Evolutionary conservation across 225 moss, liverwort and hornwort genomes (phyloP).

Genomic region (Thuidium tamariscinum): DNA sequence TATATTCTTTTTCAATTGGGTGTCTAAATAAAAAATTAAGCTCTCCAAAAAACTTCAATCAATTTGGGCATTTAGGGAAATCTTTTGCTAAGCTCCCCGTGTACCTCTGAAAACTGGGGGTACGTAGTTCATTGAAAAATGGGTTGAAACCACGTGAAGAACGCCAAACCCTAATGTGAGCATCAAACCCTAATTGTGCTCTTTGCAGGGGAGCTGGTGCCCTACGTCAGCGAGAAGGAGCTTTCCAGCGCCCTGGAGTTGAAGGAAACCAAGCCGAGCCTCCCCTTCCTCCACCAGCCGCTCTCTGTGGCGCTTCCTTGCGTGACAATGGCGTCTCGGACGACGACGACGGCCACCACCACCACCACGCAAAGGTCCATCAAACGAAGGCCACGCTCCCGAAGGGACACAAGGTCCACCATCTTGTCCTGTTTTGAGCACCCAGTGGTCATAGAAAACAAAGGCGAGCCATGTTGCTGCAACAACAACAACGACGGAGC

Average conservation of each 20-base stretch:
- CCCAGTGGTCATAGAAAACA: background rate
- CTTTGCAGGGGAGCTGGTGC: background rate
- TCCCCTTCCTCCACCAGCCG: conserved; percentile 12
- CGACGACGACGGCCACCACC: conserved; percentile 13
- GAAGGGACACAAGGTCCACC: conserved; percentile 61
- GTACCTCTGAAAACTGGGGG: no score
- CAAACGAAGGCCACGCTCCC: conserved; percentile 85
- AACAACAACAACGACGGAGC: background rate
- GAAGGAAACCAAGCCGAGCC: conserved; percentile 4
- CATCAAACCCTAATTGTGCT: background rate
- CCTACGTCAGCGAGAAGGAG: conserved; percentile 3
- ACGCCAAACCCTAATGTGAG: no score
- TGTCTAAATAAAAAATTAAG: no score
- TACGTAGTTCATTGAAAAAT: no score
- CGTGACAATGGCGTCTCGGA: conserved; percentile 54
- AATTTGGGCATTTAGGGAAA: no score
- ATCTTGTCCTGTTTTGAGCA: conserved; percentile 64
- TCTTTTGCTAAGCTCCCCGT: no score
- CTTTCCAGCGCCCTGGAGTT: conserved; percentile 1
- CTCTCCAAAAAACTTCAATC: no score
- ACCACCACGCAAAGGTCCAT: conserved; percentile 43
- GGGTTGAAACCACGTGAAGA: no score
- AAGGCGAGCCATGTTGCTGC: conserved; percentile 11
- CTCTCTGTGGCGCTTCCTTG: conserved; percentile 37
- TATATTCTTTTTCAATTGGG: no score